Percentiles rank a stretch among this genome's conserved stretches.
Conservation (phyloP, 2,329 filamentous ascomycete species). For the Ambrosiella cleistominuta region DNA sequence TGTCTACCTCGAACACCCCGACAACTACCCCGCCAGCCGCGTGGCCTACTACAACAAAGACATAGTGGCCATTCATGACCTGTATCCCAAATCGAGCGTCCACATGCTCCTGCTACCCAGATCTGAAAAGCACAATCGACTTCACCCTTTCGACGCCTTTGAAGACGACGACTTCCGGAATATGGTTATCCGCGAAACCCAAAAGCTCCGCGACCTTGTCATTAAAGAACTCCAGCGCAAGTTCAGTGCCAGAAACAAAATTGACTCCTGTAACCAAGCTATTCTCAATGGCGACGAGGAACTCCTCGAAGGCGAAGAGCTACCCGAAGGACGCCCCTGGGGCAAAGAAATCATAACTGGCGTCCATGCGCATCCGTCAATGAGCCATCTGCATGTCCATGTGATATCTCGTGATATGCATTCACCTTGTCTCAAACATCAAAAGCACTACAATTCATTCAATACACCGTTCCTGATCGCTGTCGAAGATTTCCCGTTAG, state of each 20-base stretch:
- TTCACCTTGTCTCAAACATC: slow-evolving; percentile 53
- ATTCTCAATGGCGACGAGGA: slow-evolving; percentile 43
- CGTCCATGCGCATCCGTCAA: slow-evolving; percentile 74
- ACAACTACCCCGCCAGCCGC: slow-evolving; percentile 38
- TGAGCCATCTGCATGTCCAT: slow-evolving; percentile 86
- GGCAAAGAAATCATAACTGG: slow-evolving; percentile 54
- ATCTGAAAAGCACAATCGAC: slow-evolving; percentile 36
- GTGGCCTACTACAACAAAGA: slow-evolving; percentile 50
- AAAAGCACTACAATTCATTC: slow-evolving; percentile 88
- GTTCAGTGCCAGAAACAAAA: slow-evolving; percentile 44
- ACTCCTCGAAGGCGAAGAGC: slow-evolving; percentile 22
- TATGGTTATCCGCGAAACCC: slow-evolving; percentile 42
- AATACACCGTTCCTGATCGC: slow-evolving; percentile 67
- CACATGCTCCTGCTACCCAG: slow-evolving; percentile 82
- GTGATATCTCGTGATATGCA: slow-evolving; percentile 66
- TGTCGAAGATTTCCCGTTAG: slow-evolving; percentile 63
- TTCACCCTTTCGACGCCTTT: slow-evolving; percentile 65
- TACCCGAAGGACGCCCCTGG: slow-evolving; percentile 68
- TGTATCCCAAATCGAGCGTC: slow-evolving; percentile 68
- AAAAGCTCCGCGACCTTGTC: slow-evolving; percentile 44
- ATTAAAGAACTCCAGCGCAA: slow-evolving; percentile 56
- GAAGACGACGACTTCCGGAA: slow-evolving; percentile 51
- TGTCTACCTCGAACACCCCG: slow-evolving; percentile 47
- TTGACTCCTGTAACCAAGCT: slow-evolving; percentile 47
- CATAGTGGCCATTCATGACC: slow-evolving; percentile 64